Conservation (phyloP, 768 basidiomycete species). For the Tulasnella sp. region DNA sequence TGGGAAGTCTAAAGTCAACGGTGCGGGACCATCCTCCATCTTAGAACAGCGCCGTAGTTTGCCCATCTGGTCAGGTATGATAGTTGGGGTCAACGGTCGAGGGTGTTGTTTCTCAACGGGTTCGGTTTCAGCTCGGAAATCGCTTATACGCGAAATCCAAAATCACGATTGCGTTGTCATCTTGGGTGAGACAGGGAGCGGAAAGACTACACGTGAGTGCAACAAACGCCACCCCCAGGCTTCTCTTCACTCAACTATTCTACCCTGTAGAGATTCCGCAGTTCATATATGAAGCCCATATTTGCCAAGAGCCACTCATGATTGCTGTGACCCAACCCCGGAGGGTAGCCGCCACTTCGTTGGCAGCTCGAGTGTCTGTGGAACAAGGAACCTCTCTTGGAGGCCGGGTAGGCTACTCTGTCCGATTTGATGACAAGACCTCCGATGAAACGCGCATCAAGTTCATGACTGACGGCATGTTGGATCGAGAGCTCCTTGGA, state of each 20-base stretch:
- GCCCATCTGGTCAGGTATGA: constrained; percentile 77
- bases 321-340: constrained; percentile 96
- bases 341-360: constrained; percentile 90
- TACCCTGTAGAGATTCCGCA: constrained; percentile 83
- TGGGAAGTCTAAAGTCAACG: constrained; percentile 1
- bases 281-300: constrained; percentile 83
- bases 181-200: constrained; percentile 96
- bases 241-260: neutral
- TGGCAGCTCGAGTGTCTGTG: constrained; percentile 86
- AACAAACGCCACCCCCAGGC: neutral
- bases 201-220: constrained; percentile 94
- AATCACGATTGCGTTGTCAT: constrained; percentile 85
- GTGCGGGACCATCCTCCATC: constrained; percentile 2
- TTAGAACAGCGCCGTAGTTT: constrained; percentile 43
- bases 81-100: neutral
- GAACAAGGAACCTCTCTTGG: constrained; percentile 80
- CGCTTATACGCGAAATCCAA: constrained; percentile 69
- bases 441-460: constrained; percentile 81
- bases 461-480: constrained; percentile 98
- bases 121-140: constrained; percentile 63
- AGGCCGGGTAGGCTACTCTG: constrained; percentile 84
- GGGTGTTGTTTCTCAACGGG: neutral
- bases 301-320: constrained; percentile 65
- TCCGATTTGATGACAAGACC: constrained; percentile 89
- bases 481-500: constrained; percentile 86